Evolutionary conservation across 78 protist genomes (phyloP).

Genomic region (Polysphondylium violaceum): DNA sequence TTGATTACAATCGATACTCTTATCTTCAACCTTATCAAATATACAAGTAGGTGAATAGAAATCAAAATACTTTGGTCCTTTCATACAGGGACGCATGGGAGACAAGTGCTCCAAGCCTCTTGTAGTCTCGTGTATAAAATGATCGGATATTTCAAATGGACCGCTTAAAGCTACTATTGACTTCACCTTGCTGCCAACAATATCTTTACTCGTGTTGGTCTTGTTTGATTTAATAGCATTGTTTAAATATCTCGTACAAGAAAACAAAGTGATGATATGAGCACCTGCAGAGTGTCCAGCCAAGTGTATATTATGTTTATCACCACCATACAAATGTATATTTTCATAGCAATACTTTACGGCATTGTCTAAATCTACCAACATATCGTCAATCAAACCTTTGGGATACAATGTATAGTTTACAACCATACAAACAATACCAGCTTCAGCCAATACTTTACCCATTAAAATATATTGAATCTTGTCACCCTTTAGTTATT

Average conservation of each 20-base stretch:
- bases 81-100: slow-evolving; percentile 43
- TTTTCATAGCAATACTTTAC: slow-evolving; percentile 16
- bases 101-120: slow-evolving; percentile 65
- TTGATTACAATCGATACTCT: background rate
- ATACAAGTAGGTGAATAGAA: slow-evolving; percentile 17
- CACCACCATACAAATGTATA: slow-evolving; percentile 42
- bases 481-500: slow-evolving; percentile 1
- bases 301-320: slow-evolving; percentile 8
- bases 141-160: background rate
- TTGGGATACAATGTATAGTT: slow-evolving; percentile 57
- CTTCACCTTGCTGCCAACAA: background rate
- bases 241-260: background rate
- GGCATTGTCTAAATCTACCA: slow-evolving; percentile 10
- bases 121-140: slow-evolving; percentile 32
- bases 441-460: slow-evolving; percentile 26
- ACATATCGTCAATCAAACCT: slow-evolving; percentile 35
- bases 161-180: background rate
- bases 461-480: slow-evolving; percentile 58
- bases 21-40: background rate
- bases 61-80: slow-evolving; percentile 33
- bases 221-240: background rate
- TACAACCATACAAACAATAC: slow-evolving; percentile 20
- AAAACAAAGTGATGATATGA: slow-evolving; percentile 26
- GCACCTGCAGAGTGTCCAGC: slow-evolving; percentile 76
- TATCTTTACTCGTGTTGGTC: background rate